These are phyloP conservation scores for Hypsizygus marmoreus DNA, from an alignment of 768 basidiomycete species.

Conservation along the genomic window DNA sequence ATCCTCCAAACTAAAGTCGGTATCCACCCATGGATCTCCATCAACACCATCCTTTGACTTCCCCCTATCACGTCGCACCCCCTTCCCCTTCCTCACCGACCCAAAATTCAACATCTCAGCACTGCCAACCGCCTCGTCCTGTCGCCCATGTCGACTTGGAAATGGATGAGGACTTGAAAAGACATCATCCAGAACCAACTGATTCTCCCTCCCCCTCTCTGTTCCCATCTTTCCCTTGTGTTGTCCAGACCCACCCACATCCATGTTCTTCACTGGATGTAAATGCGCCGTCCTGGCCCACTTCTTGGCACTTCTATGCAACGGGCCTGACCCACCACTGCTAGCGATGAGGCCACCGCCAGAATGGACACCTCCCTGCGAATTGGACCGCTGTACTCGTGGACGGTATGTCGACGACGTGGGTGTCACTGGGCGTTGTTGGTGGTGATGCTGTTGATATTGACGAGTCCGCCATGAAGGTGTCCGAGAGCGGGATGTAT, in stretches of 20 bases:
- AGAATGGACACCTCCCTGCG: conserved; percentile 32
- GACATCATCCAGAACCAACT: conserved; percentile 4
- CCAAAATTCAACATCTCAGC: background rate
- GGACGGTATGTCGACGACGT: conserved; percentile 32
- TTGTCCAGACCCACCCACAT: background rate
- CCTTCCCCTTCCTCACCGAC: background rate
- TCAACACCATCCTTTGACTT: conserved; percentile 6
- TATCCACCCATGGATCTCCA: conserved; percentile 20
- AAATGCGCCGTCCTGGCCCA: conserved; percentile 71
- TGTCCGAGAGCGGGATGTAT: conserved; percentile 27
- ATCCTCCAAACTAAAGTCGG: conserved; percentile 15
- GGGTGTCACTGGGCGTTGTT: conserved; percentile 28
- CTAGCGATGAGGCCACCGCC: too few relatives aligned
- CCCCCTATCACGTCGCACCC: background rate
- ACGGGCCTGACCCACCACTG: conserved; percentile 11
- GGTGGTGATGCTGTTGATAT: conserved; percentile 17
- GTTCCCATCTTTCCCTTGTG: background rate
- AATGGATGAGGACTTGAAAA: conserved; percentile 10
- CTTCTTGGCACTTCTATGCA: conserved; percentile 49
- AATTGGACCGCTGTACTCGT: conserved; percentile 46
- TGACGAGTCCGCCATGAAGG: conserved; percentile 28
- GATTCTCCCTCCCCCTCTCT: conserved; percentile 1
- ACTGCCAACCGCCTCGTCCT: background rate
- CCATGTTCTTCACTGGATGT: conserved; percentile 51
- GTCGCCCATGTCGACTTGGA: background rate